Percentiles rank a stretch among this genome's conserved stretches.
Evolutionary conservation across 371 early-diverging fungal genomes (phyloP).

Genomic region (Cokeromyces recurvatus): DNA sequence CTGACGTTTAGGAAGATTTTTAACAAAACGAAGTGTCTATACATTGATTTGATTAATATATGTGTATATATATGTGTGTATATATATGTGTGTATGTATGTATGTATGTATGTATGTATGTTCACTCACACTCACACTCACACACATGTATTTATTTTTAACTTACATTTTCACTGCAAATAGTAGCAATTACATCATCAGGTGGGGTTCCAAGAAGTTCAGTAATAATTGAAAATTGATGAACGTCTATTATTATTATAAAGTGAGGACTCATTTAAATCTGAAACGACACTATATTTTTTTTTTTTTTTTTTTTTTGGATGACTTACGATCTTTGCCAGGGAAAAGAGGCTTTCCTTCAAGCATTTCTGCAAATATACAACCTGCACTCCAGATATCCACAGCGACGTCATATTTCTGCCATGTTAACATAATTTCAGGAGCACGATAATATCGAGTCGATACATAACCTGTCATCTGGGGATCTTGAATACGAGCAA

Average conservation of each 20-base stretch:
- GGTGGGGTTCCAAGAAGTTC: slow-evolving; percentile 92
- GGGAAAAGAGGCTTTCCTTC: slow-evolving; percentile 96
- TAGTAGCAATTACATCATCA: slow-evolving; percentile 88
- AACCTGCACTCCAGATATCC: slow-evolving; percentile 99
- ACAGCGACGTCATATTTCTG: slow-evolving; percentile 96
- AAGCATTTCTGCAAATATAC: slow-evolving; percentile 98
- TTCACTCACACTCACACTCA: no score
- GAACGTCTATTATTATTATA: slow-evolving; percentile 56
- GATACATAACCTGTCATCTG: slow-evolving; percentile 97
- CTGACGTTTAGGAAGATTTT: slow-evolving; percentile 78
- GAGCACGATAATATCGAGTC: slow-evolving; percentile 98
- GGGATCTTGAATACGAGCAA: slow-evolving; percentile 90
- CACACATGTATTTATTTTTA: no score
- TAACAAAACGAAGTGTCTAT: slow-evolving; percentile 90
- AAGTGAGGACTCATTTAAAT: no score
- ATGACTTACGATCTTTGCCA: slow-evolving; percentile 82
- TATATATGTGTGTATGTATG: no score
- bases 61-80: no score
- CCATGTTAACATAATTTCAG: slow-evolving; percentile 99
- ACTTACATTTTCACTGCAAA: slow-evolving; percentile 86
- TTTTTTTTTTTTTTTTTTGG: not conserved
- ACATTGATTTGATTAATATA: no score
- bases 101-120: no score
- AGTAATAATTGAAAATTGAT: slow-evolving; percentile 93
- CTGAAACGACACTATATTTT: no score